Evolutionary conservation across 2,329 filamentous ascomycete genomes (phyloP), one percentile per base, ranked within the genome.

Genomic region (Calonectria crousiana): DNA sequence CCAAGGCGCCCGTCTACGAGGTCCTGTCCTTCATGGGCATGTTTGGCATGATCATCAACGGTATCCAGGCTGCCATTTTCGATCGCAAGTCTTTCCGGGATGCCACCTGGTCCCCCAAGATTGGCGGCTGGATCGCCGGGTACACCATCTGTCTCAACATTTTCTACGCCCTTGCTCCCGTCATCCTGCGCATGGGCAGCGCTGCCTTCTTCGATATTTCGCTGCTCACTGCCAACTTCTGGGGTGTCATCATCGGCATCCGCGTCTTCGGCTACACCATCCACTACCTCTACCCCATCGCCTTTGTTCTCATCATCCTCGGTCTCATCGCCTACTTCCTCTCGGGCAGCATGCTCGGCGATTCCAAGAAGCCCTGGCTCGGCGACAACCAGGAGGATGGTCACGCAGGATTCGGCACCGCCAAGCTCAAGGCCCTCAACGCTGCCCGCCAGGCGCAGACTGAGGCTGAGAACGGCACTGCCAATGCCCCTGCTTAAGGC

Each of bases 191-290:
- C 77, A 94, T 98, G 87, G 94, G 94, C 34, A 94, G 92, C 20
- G 97, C 97, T 3, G 96, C 96, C 26, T 98, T 99, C 86, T 97
- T 98, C 88, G 98, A 99, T 85, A 98, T 98, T 81, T 96, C 94
- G 10, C 88, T 99, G 77, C 89, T 99, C 74, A 98, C 97, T 2
- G 95, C 93, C 80, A 98, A 98, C 86, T 98, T 98, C 87, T 99
- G 97, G 97, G 96, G 95, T 77, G 94, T 98, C 75, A 94, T 97
- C 78, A 96, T 99, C 79, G 97, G 97, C 65, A 92, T 97, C 78
- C 90, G 93, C 83, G 94, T 98, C 64, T 98, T 99, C 82, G 92
- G 93, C 56, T 91, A 94, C 79, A 85, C 85, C 51, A 92, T 99
- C 72, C 94, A 98, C 86, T 98, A 92, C 89, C 90, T 98, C 86